phyloP scores from a whole-genome alignment of 306 rosid species.

The Rosa rugosa region DNA sequence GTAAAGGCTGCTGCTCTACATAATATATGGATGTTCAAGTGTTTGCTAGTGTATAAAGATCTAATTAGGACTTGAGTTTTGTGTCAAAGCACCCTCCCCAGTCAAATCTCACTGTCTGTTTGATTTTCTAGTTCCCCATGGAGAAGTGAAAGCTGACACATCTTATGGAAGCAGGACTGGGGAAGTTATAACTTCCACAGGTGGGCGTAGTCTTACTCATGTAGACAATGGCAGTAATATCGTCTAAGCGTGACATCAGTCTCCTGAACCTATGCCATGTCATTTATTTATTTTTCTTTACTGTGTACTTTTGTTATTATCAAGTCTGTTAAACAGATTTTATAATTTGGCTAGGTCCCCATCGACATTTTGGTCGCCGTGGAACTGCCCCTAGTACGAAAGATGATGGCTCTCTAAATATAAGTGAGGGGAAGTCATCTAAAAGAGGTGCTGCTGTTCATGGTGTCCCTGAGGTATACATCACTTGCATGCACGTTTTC shows the following conservation, averaged over 20 bases:
- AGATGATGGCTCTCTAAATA: conserved; percentile 61
- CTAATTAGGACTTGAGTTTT: conserved; percentile 7
- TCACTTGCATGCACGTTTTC: conserved; percentile 10
- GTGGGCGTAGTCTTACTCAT: conserved; percentile 52
- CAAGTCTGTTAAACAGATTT: conserved; percentile 8
- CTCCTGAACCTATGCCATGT: not conserved
- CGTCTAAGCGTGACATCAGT: conserved; percentile 7
- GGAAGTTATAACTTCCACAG: conserved; percentile 46
- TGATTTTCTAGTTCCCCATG: conserved; percentile 33
- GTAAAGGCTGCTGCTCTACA: conserved; percentile 31
- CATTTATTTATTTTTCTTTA: not conserved
- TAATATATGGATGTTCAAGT: conserved; percentile 1
- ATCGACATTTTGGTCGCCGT: conserved; percentile 62
- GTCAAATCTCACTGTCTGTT: conserved; percentile 21
- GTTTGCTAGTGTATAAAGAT: conserved; percentile 14
- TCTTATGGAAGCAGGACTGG: conserved; percentile 47
- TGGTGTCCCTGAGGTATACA: conserved; percentile 68
- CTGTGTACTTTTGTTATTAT: conserved; percentile 12
- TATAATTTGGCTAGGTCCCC: conserved; percentile 50
- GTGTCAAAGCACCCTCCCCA: conserved; percentile 6
- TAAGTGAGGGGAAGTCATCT: conserved; percentile 69
- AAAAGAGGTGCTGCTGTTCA: conserved; percentile 65
- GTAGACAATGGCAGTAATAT: conserved; percentile 52
- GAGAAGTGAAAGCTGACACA: conserved; percentile 47
- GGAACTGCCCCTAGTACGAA: conserved; percentile 55